Evolutionary conservation across 2,329 filamentous ascomycete genomes (phyloP), one percentile per base, ranked within the genome.

Genomic region (Hymenoscyphus salicellus): DNA sequence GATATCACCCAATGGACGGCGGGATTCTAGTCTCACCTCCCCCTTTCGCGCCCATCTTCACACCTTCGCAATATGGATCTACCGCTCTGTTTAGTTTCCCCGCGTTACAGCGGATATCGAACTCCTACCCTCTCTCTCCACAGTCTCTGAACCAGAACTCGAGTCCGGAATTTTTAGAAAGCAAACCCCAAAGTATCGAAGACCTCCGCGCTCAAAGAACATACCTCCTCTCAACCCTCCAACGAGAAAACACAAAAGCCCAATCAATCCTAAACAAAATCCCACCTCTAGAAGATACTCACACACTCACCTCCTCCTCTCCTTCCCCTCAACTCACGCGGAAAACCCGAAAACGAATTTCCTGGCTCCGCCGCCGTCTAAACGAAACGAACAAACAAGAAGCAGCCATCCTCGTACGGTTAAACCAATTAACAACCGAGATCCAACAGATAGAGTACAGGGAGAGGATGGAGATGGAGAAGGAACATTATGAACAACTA

Each of bases 371-470:
- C 57, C 75, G 74, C 60, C 79, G 78, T 64, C 77, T 86, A 36
- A 71, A 75, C n/a, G 76, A 80, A 55, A 79, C 77, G 0, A 78
- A 79, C 2, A 76, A 78, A 61, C 81, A 85, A 69, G 80, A 86
- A 69, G 78, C 75, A 61, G 68, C 75, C 17, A 78, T 84, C 6
- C 72, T 82, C 46, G 64, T 75, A 17, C 76, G 83, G 2, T 74
- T 86, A n/a, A 75, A 78, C 14, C 82, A 86, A 64, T 68, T 86
- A 16, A 77, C 79, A 38, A 73, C 81, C 17, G 82, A 86, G 72
- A 78, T 83, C 16, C 78, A 80, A 68, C 79, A 78, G 46, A 77
- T 78, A 2, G 78, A 81, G 60, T 73, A 78, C 2, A 78, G 77
- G 77, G 69, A 70, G 33, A 74, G 76, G 43, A 72, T 78, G 1